Evolutionary conservation across 345 rosid species (phyloP).

Genomic region (Pugionium dolabratum): DNA sequence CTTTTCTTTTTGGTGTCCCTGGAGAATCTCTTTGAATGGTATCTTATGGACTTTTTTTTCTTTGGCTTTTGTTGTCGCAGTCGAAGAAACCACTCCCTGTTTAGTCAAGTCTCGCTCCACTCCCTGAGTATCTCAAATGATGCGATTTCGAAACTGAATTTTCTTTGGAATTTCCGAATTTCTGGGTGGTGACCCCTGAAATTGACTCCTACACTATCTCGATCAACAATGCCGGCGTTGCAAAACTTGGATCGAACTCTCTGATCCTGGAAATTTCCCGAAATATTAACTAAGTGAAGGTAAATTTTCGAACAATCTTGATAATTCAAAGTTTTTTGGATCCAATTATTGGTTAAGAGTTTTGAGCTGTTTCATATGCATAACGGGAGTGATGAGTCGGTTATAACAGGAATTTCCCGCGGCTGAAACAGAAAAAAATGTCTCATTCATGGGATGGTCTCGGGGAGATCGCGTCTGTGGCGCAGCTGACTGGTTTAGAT

Average conservation of each 20-base stretch:
- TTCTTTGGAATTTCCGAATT: constrained; percentile 10
- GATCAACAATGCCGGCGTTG: constrained; percentile 27
- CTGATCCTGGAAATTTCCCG: constrained; percentile 9
- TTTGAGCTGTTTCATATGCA: not conserved
- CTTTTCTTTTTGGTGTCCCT: constrained; percentile 16
- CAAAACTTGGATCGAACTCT: constrained; percentile 3
- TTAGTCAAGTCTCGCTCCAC: constrained; percentile 7
- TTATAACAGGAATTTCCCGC: no score
- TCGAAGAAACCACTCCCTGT: constrained; percentile 33
- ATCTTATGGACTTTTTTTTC: constrained; percentile 24
- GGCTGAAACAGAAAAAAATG: constrained; percentile 44
- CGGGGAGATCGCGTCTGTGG: constrained; percentile 82
- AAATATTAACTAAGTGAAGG: not conserved
- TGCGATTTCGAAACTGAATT: constrained; percentile 39
- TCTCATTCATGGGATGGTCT: constrained; percentile 72
- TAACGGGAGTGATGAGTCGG: no score
- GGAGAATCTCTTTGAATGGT: constrained; percentile 44
- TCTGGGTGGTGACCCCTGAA: constrained; percentile 18
- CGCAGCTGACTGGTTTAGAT: constrained; percentile 81
- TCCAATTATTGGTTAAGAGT: not conserved
- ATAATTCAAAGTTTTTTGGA: not conserved
- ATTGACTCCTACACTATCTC: constrained; percentile 6
- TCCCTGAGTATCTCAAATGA: not conserved
- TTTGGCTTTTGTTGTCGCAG: constrained; percentile 31
- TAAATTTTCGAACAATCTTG: constrained; percentile 17